phyloP scores from a whole-genome alignment of 2,329 filamentous ascomycete genomes.

The Fusarium temperatum region DNA sequence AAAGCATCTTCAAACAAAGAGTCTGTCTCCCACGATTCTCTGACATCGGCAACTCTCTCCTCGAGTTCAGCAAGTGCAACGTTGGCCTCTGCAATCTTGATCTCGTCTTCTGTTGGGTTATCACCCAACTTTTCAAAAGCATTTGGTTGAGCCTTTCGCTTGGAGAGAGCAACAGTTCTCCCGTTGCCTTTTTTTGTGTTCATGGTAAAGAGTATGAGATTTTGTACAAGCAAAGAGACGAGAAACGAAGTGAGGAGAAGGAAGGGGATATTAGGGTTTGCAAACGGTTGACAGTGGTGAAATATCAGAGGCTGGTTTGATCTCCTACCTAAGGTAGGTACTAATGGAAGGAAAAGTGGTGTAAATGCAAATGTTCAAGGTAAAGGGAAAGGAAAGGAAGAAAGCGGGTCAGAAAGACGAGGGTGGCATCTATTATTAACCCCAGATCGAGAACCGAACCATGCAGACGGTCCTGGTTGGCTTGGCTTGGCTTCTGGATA shows the following conservation, averaged over 20 bases:
- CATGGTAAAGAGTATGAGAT: slow-evolving; percentile 31
- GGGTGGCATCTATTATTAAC: slow-evolving; percentile 36
- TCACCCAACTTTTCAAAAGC: slow-evolving; percentile 49
- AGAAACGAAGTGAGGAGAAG: neutral
- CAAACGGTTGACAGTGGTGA: neutral
- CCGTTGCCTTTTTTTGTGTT: slow-evolving; percentile 44
- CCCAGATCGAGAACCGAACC: slow-evolving; percentile 21
- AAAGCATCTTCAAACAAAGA: slow-evolving; percentile 71
- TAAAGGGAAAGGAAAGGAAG: slow-evolving; percentile 3
- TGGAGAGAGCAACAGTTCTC: slow-evolving; percentile 46
- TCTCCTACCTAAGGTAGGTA: neutral
- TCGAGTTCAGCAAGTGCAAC: slow-evolving; percentile 57
- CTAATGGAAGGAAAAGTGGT: slow-evolving; percentile 2
- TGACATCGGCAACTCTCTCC: slow-evolving; percentile 60
- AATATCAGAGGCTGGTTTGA: neutral
- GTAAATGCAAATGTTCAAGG: neutral
- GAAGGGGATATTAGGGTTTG: neutral
- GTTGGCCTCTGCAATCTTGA: slow-evolving; percentile 49
- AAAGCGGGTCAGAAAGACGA: slow-evolving; percentile 37
- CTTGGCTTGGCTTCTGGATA: slow-evolving; percentile 1
- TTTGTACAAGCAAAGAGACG: neutral
- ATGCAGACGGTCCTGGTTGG: neutral
- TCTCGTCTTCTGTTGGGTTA: slow-evolving; percentile 48
- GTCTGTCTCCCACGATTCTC: slow-evolving; percentile 69
- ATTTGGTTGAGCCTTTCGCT: slow-evolving; percentile 48